Percentiles rank a stretch among this genome's conserved stretches.
Evolutionary conservation across 169 alveolate genomes (phyloP).

Genomic region (Theileria parva): DNA sequence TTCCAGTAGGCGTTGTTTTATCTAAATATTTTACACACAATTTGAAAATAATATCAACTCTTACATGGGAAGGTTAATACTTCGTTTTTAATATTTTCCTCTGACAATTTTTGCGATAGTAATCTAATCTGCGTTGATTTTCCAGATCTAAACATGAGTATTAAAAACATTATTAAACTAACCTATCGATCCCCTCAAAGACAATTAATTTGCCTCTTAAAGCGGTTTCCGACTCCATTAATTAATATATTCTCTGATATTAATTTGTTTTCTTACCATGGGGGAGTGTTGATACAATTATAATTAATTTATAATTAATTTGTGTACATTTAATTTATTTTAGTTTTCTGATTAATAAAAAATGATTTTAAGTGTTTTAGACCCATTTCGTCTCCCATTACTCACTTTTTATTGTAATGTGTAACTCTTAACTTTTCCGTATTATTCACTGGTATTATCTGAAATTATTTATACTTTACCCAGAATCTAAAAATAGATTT

Average conservation of each 20-base stretch:
- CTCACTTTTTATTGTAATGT: no score
- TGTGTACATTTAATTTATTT: background rate
- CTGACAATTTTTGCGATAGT: conserved; percentile 70
- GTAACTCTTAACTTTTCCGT: no score
- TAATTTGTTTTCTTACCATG: background rate
- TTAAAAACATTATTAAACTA: background rate
- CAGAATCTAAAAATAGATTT: background rate
- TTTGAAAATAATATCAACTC: conserved; percentile 13
- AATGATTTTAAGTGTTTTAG: background rate
- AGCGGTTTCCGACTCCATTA: background rate
- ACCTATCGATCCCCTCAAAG: conserved; percentile 93
- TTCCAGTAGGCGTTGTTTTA: conserved; percentile 78
- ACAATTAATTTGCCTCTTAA: conserved; percentile 89
- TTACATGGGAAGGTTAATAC: conserved; percentile 82
- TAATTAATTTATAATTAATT: background rate
- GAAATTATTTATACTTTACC: background rate
- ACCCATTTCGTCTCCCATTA: background rate
- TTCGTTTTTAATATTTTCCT: conserved; percentile 63
- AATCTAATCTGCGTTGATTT: conserved; percentile 85
- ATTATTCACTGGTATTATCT: no score
- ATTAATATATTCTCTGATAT: background rate
- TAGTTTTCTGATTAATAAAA: conserved; percentile 4
- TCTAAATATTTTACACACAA: conserved; percentile 1
- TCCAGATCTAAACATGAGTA: conserved; percentile 82
- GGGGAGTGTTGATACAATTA: background rate